Evolutionary conservation across 371 early-diverging fungal genomes (phyloP).

Genomic region (Mucor indicus): DNA sequence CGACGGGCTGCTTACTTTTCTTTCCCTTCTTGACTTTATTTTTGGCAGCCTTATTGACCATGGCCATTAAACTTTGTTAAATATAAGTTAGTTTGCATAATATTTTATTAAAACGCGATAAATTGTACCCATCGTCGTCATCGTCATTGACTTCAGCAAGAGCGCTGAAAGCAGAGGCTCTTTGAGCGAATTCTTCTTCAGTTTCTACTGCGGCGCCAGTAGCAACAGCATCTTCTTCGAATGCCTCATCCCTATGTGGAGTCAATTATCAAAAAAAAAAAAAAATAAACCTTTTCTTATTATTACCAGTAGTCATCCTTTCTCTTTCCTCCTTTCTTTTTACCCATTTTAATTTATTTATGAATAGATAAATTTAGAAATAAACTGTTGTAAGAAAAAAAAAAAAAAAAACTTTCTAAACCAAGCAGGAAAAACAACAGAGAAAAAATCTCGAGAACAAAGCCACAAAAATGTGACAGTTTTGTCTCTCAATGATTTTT

Average conservation of each 20-base stretch:
- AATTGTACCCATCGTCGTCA: conserved; percentile 28
- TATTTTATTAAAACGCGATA: background rate
- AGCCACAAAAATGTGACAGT: too few species aligned
- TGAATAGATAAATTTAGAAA: too few species aligned
- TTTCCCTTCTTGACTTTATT: conserved; percentile 51
- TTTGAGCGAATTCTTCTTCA: conserved; percentile 29
- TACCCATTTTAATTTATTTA: conserved; percentile 32
- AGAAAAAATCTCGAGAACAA: too few species aligned
- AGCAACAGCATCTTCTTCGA: conserved; percentile 32
- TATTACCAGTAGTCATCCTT: conserved; percentile 53
- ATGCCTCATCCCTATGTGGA: conserved; percentile 23
- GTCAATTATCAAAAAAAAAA: background rate
- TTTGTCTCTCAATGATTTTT: too few species aligned
- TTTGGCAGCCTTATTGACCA: conserved; percentile 48
- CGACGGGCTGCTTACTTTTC: conserved; percentile 30
- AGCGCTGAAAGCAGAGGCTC: conserved; percentile 30
- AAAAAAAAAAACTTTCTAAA: conserved; percentile 43
- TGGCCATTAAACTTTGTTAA: conserved; percentile 45
- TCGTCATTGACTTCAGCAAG: conserved; percentile 33
- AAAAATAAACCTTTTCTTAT: too few species aligned
- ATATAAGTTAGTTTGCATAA: background rate
- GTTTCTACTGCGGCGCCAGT: conserved; percentile 37
- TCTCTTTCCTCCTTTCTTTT: conserved; percentile 50
- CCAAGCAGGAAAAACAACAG: too few species aligned
- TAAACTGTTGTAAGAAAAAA: conserved; percentile 13